phyloP scores from a whole-genome alignment of 2,329 filamentous ascomycete species.

The Scedosporium aurantiacum region DNA sequence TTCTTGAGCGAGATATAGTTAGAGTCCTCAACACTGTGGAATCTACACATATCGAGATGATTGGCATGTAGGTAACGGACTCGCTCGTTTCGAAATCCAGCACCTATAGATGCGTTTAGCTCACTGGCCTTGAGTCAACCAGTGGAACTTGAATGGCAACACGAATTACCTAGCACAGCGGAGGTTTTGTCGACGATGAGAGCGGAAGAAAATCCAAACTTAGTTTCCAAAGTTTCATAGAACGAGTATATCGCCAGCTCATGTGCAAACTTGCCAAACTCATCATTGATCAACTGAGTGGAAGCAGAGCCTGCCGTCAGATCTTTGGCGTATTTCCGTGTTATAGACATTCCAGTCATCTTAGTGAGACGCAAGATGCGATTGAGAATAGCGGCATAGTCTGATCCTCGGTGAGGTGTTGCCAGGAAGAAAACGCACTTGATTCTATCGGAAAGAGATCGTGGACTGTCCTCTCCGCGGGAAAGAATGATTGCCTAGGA shows the following conservation, averaged over 20 bases:
- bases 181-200: constrained; percentile 22
- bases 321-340: constrained; percentile 16
- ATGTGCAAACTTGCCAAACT: constrained; percentile 16
- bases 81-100: constrained; percentile 15
- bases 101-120: constrained; percentile 4
- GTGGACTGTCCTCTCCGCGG: constrained; percentile 8
- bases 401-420: constrained; percentile 23
- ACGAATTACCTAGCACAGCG: constrained; percentile 17
- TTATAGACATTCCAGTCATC: neutral
- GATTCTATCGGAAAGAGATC: constrained; percentile 12
- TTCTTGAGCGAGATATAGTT: constrained; percentile 15
- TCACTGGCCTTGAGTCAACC: no score
- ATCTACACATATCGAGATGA: constrained; percentile 22
- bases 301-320: constrained; percentile 14
- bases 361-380: constrained; percentile 15
- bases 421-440: constrained; percentile 22
- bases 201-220: constrained; percentile 12
- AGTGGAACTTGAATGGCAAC: neutral
- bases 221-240: constrained; percentile 21
- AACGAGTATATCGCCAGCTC: constrained; percentile 21
- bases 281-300: constrained; percentile 20
- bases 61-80: constrained; percentile 17
- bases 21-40: constrained; percentile 15
- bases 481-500: constrained; percentile 13
- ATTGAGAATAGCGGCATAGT: constrained; percentile 17